Evolutionary conservation across 2,329 filamentous ascomycete species (phyloP).

Genomic region (Hypoxylon sp.): DNA sequence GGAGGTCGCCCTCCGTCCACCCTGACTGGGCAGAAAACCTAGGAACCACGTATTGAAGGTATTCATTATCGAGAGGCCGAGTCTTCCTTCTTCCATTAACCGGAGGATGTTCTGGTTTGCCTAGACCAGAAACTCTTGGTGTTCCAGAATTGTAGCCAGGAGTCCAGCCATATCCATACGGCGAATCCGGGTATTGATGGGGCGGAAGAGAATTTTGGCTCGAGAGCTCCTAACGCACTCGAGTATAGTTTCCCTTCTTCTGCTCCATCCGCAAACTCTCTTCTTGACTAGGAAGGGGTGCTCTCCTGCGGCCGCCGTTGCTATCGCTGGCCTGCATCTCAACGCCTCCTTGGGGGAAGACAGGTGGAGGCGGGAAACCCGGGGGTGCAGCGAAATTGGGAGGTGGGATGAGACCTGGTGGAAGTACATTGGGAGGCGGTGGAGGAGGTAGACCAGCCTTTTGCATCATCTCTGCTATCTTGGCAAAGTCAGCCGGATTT

Average conservation of each 20-base stretch:
- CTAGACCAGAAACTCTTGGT: background rate
- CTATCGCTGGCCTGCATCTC: slow-evolving; percentile 42
- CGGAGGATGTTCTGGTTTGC: background rate
- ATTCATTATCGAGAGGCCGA: background rate
- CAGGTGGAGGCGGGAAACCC: slow-evolving; percentile 54
- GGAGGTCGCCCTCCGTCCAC: background rate
- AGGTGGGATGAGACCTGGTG: slow-evolving; percentile 64
- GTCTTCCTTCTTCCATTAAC: slow-evolving; percentile 3
- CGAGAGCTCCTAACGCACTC: slow-evolving; percentile 59
- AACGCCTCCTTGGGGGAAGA: slow-evolving; percentile 41
- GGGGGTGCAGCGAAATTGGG: slow-evolving; percentile 60
- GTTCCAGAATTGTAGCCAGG: background rate
- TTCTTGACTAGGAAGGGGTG: slow-evolving; percentile 84
- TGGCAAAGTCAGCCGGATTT: slow-evolving; percentile 73
- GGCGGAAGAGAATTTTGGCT: background rate
- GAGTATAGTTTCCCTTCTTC: slow-evolving; percentile 73
- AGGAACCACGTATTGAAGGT: background rate
- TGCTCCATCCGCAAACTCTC: slow-evolving; percentile 87
- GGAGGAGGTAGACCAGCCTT: slow-evolving; percentile 75
- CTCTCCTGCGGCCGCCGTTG: slow-evolving; percentile 65
- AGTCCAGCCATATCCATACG: background rate
- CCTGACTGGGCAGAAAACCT: background rate
- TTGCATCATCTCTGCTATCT: slow-evolving; percentile 75
- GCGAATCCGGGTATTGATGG: background rate
- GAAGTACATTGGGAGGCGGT: slow-evolving; percentile 66